Conservation (phyloP, 2,329 filamentous ascomycete species). For the Fusarium xylarioides region DNA sequence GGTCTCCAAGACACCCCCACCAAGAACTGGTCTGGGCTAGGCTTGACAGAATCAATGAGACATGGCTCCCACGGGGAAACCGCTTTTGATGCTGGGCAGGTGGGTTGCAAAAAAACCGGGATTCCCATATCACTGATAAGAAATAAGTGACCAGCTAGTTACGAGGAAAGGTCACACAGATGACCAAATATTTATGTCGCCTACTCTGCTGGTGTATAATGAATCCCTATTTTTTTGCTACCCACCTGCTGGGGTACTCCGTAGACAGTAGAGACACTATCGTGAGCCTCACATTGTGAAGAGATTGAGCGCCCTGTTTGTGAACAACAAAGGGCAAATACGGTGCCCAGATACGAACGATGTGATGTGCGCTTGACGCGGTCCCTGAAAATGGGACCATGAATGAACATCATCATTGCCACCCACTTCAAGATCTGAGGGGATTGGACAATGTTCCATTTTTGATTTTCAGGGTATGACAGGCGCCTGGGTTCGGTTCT, state of each 20-base stretch:
- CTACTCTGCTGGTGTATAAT: too few species aligned
- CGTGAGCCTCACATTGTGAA: slow-evolving; percentile 7
- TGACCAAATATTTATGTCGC: too few species aligned
- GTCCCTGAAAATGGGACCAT: slow-evolving; percentile 23
- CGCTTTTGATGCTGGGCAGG: slow-evolving; percentile 19
- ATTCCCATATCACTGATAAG: too few species aligned
- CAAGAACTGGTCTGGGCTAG: slow-evolving; percentile 20
- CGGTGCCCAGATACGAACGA: neutral
- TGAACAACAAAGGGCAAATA: neutral
- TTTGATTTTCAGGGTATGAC: slow-evolving; percentile 29
- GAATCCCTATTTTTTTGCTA: too few species aligned
- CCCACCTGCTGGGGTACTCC: too few species aligned
- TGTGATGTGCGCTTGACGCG: neutral
- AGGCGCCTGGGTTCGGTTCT: neutral
- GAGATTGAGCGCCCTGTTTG: neutral
- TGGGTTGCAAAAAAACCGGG: too few species aligned
- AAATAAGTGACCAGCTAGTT: too few species aligned
- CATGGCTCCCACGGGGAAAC: slow-evolving; percentile 25
- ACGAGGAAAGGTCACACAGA: too few species aligned
- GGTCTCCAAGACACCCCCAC: slow-evolving; percentile 32
- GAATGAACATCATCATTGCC: slow-evolving; percentile 23
- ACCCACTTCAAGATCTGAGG: slow-evolving; percentile 17
- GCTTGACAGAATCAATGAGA: slow-evolving; percentile 30
- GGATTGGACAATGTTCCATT: neutral
- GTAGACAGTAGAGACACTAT: slow-evolving; percentile 7